phyloP scores from a whole-genome alignment of 2,329 filamentous ascomycete species.

The Botrytis elliptica region DNA sequence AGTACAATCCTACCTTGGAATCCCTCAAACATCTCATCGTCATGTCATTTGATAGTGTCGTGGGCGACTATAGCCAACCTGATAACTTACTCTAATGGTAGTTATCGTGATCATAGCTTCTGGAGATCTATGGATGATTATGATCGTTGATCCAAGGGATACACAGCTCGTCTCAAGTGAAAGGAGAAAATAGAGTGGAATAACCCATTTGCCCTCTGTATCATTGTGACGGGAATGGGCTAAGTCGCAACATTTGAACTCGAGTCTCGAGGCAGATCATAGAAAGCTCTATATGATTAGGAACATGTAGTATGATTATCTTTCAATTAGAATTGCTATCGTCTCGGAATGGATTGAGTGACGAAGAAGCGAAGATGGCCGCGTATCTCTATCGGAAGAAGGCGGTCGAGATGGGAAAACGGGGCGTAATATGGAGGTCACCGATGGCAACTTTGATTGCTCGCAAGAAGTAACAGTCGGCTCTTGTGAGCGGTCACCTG shows the following conservation, averaged over 20 bases:
- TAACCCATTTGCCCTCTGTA: no score
- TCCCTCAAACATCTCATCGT: slow-evolving; percentile 53
- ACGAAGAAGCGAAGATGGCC: background rate
- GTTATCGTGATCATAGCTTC: slow-evolving; percentile 53
- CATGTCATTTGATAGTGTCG: slow-evolving; percentile 60
- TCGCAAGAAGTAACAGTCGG: no score
- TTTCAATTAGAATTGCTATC: background rate
- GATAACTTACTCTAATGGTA: slow-evolving; percentile 53
- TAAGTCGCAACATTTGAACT: background rate
- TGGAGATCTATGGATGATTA: slow-evolving; percentile 54
- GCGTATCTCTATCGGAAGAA: background rate
- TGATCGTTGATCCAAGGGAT: slow-evolving; percentile 4
- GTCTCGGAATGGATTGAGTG: background rate
- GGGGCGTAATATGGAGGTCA: background rate
- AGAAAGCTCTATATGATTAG: no score
- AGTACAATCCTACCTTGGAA: slow-evolving; percentile 50
- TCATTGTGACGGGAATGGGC: no score
- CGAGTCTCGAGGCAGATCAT: background rate
- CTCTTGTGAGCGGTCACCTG: no score
- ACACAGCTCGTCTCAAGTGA: background rate
- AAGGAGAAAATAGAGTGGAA: no score
- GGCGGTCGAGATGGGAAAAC: background rate
- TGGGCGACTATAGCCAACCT: slow-evolving; percentile 60
- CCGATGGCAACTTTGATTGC: background rate
- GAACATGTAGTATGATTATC: no score